These are phyloP conservation scores for Medakamo hakoo DNA, from an alignment of 139 green algal species.

Conservation along the genomic window DNA sequence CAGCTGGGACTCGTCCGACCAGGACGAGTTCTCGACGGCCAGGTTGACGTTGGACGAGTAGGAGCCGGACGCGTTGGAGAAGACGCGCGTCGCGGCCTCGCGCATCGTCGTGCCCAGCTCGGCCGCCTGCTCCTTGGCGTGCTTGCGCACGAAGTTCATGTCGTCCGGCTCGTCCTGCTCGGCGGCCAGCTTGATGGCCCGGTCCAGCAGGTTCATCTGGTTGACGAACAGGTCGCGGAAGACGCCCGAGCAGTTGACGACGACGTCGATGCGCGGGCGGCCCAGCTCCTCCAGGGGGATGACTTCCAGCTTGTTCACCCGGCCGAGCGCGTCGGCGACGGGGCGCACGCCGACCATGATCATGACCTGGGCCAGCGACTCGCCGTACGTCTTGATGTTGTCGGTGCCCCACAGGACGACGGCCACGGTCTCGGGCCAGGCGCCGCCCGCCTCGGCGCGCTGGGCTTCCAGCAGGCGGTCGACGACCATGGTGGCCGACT, in stretches of 20 bases:
- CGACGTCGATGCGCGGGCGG: constrained; percentile 87
- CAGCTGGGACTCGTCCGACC: constrained; percentile 92
- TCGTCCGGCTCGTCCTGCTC: constrained; percentile 94
- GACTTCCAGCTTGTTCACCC: constrained; percentile 99
- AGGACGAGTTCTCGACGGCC: constrained; percentile 92
- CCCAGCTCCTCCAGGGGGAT: constrained; percentile 94
- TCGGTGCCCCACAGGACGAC: constrained; percentile 99
- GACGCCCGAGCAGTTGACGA: constrained; percentile 98
- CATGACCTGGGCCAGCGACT: constrained; percentile 84
- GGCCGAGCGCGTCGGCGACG: constrained; percentile 83
- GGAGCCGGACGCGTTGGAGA: constrained; percentile 84
- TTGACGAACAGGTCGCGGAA: constrained; percentile 99
- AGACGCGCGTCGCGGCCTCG: constrained; percentile 88
- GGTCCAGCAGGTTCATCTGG: constrained; percentile 95
- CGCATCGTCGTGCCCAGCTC: constrained; percentile 69
- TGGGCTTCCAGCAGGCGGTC: constrained; percentile 90
- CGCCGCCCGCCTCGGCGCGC: constrained; percentile 67
- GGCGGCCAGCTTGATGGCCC: constrained; percentile 93
- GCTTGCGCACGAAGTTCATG: constrained; percentile 99
- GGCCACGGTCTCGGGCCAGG: constrained; percentile 91
- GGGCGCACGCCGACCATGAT: constrained; percentile 88
- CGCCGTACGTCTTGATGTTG: constrained; percentile 99
- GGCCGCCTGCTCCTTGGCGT: constrained; percentile 81
- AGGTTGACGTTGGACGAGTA: constrained; percentile 99
- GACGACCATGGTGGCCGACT: constrained; percentile 67